Percentiles rank a stretch among this genome's conserved stretches.
phyloP scores from a whole-genome alignment of 164 flowering plant species.

The Vitis riparia region DNA sequence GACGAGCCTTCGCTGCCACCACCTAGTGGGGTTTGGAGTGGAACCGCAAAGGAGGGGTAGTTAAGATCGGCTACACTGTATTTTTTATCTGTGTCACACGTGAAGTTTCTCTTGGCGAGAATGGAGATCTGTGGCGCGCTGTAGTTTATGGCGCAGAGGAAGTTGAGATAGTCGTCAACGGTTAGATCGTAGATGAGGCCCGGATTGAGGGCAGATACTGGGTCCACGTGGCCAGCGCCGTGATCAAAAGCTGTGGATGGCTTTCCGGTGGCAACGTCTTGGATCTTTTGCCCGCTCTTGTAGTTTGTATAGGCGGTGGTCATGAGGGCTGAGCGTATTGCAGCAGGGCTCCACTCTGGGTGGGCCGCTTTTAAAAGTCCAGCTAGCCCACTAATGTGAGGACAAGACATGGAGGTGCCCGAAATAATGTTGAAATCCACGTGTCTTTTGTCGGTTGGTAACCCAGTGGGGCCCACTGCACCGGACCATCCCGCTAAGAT shows the following conservation, averaged over 20 bases:
- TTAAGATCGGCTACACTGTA: slow-evolving; percentile 50
- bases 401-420: slow-evolving; percentile 80
- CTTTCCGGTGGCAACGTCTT: slow-evolving; percentile 51
- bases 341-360: slow-evolving; percentile 76
- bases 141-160: slow-evolving; percentile 66
- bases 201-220: slow-evolving; percentile 57
- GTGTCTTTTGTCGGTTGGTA: slow-evolving; percentile 40
- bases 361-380: slow-evolving; percentile 58
- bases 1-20: slow-evolving; percentile 12
- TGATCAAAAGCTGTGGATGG: slow-evolving; percentile 61
- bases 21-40: slow-evolving; percentile 15
- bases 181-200: slow-evolving; percentile 61
- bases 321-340: slow-evolving; percentile 68
- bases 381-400: slow-evolving; percentile 74
- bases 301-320: slow-evolving; percentile 58
- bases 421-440: slow-evolving; percentile 73
- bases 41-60: slow-evolving; percentile 69
- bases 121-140: slow-evolving; percentile 30
- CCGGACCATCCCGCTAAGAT: slow-evolving; percentile 70
- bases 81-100: slow-evolving; percentile 40
- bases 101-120: slow-evolving; percentile 39
- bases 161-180: slow-evolving; percentile 47
- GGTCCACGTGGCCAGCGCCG: slow-evolving; percentile 76
- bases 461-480: slow-evolving; percentile 50
- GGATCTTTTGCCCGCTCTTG: slow-evolving; percentile 38